phyloP scores from a whole-genome alignment of 345 rosid species.

The Nephelium lappaceum region DNA sequence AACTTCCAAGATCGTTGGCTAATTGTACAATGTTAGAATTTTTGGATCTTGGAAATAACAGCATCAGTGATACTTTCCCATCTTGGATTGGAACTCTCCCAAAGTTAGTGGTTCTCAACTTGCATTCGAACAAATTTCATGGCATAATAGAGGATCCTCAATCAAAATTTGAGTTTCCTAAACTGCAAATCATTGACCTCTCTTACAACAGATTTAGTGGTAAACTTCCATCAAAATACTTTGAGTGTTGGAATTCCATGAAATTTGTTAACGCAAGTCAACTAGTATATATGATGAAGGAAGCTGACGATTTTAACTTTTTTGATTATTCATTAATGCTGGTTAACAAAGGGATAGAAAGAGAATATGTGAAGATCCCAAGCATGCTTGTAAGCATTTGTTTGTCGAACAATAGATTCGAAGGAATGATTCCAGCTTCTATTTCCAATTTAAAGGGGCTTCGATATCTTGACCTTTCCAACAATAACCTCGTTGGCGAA shows the following conservation, averaged over 20 bases:
- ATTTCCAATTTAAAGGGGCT: neutral
- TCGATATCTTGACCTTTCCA: neutral
- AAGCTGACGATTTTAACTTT: fast-evolving
- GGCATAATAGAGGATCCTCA: neutral
- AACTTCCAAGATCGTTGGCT: conserved; percentile 17
- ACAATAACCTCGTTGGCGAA: conserved; percentile 19
- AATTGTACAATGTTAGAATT: neutral
- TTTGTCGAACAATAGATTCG: conserved; percentile 12
- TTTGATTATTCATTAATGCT: neutral
- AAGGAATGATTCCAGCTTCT: conserved; percentile 19
- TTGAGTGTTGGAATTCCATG: conserved; percentile 29
- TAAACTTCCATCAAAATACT: conserved; percentile 18
- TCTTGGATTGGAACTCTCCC: conserved; percentile 28
- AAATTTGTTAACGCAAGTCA: neutral
- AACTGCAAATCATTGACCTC: conserved; percentile 19
- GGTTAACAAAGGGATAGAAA: conserved; percentile 3
- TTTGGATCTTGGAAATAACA: conserved; percentile 25
- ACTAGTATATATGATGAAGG: neutral
- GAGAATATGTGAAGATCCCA: neutral
- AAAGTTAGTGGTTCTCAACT: conserved; percentile 1
- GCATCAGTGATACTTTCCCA: conserved; percentile 25
- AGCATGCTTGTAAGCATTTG: neutral
- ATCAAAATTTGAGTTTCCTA: neutral
- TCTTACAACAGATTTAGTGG: conserved; percentile 20
- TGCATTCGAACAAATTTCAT: conserved; percentile 12